phyloP scores from a whole-genome alignment of 2,329 filamentous ascomycete species.

The Aspergillus alliaceus region DNA sequence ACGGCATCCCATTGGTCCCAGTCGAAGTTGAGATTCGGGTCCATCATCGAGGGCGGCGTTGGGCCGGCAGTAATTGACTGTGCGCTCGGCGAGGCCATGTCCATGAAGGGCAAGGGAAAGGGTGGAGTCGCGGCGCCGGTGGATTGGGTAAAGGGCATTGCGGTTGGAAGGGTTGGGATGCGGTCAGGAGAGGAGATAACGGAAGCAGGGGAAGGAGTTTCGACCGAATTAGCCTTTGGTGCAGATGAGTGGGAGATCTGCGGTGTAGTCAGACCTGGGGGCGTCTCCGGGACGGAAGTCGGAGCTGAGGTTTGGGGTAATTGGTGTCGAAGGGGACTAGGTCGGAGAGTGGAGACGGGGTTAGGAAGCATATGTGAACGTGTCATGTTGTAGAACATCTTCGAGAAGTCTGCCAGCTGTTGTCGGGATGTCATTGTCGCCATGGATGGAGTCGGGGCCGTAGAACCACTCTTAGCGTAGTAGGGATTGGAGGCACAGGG shows the following conservation, averaged over 20 bases:
- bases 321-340: constrained; percentile 28
- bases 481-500: constrained; percentile 9
- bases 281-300: constrained; percentile 7
- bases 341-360: constrained; percentile 17
- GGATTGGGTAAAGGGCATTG: constrained; percentile 9
- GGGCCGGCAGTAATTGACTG: constrained; percentile 20
- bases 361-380: constrained; percentile 30
- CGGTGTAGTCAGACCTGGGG: constrained; percentile 11
- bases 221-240: constrained; percentile 2
- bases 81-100: constrained; percentile 19
- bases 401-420: constrained; percentile 33
- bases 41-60: constrained; percentile 39
- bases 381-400: constrained; percentile 37
- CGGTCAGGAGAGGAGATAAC: constrained; percentile 16
- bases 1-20: constrained; percentile 53
- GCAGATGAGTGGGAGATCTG: constrained; percentile 14
- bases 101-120: constrained; percentile 20
- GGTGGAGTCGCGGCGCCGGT: constrained; percentile 8
- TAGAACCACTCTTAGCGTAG: constrained; percentile 10
- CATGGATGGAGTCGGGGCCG: constrained; percentile 7
- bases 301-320: constrained; percentile 13
- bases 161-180: constrained; percentile 9
- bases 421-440: constrained; percentile 12
- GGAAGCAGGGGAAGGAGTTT: constrained; percentile 10
- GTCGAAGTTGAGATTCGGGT: constrained; percentile 47